These are phyloP conservation scores for Pharus latifolius DNA, from an alignment of 176 grass and related monocot genomes.

Conservation along the genomic window DNA sequence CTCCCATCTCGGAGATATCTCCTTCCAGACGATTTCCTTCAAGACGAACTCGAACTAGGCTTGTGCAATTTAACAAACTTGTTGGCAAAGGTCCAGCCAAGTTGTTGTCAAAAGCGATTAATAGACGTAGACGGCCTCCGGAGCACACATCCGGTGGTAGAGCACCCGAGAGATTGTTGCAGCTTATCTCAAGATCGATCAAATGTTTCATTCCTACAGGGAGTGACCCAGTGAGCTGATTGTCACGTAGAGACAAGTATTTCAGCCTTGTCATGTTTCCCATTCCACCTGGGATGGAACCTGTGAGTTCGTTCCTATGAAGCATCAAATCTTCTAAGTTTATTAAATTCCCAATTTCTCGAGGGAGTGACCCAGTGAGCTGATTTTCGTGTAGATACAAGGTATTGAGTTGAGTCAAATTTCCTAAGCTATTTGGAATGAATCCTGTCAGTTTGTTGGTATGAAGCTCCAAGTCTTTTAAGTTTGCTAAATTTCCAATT, in stretches of 20 bases:
- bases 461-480: background rate
- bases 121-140: background rate
- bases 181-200: no score
- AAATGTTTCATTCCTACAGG: no score
- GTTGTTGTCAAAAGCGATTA: background rate
- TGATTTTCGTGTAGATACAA: background rate
- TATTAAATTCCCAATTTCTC: no score
- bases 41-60: background rate
- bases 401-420: no score
- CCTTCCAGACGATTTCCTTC: background rate
- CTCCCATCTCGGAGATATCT: background rate
- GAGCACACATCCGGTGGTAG: background rate
- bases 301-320: background rate
- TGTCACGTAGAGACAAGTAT: background rate
- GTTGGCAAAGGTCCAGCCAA: background rate
- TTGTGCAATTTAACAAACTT: background rate
- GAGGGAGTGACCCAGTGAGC: background rate
- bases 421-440: background rate
- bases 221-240: background rate
- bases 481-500: background rate
- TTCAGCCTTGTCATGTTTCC: no score
- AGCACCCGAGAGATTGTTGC: background rate
- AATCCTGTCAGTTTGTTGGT: background rate
- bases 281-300: background rate
- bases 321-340: background rate